phyloP scores from a whole-genome alignment of 2,329 filamentous ascomycete species.

The Aspergillus nomiae region DNA sequence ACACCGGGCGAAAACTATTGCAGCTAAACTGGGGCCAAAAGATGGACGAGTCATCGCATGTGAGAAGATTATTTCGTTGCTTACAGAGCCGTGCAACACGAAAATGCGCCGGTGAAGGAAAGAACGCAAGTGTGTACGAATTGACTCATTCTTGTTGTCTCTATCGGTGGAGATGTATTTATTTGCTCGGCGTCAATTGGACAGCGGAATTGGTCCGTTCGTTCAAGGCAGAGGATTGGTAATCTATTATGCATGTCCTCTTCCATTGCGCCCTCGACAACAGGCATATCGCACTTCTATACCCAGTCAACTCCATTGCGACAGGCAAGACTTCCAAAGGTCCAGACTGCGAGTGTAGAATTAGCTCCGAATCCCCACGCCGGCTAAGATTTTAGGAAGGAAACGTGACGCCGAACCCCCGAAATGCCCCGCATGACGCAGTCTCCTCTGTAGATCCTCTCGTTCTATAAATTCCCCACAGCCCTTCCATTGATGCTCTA shows the following conservation, averaged over 20 bases:
- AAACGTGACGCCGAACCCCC: not conserved
- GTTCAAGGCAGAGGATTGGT: not conserved
- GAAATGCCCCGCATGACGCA: constrained; percentile 4
- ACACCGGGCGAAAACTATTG: constrained; percentile 14
- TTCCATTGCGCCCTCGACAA: not conserved
- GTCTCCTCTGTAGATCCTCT: not conserved
- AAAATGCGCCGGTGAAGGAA: constrained; percentile 6
- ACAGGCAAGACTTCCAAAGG: not conserved
- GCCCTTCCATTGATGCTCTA: constrained; percentile 5
- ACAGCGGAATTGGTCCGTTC: not conserved
- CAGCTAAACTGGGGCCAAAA: constrained; percentile 9
- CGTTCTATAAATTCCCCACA: not conserved
- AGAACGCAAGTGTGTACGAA: not conserved
- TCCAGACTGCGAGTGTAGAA: too few species aligned
- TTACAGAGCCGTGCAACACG: not conserved
- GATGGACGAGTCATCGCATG: constrained; percentile 25
- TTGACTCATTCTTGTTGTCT: not conserved
- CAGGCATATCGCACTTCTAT: not conserved
- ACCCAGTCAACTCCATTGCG: not conserved
- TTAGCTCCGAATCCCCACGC: not conserved
- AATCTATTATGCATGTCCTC: not conserved
- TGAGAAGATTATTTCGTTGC: constrained; percentile 20
- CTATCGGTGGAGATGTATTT: not conserved
- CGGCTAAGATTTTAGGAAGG: not conserved
- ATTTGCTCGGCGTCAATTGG: not conserved